phyloP scores from a whole-genome alignment of 2,329 filamentous ascomycete species.

The Diaporthe ampelina region DNA sequence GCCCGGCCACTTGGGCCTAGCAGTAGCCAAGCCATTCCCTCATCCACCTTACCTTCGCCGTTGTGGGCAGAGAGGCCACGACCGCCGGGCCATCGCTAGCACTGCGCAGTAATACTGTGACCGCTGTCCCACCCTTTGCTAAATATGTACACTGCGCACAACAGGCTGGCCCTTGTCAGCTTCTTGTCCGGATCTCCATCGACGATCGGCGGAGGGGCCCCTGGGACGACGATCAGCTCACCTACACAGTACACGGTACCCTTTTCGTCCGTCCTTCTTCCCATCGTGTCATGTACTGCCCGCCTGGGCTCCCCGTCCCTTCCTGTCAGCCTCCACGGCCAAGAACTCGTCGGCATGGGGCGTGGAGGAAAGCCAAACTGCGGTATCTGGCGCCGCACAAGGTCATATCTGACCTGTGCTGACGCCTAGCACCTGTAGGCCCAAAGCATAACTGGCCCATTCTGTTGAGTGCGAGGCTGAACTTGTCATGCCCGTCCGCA shows the following conservation, averaged over 20 bases:
- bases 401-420: not conserved
- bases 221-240: slow-evolving; percentile 29
- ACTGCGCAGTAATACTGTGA: not conserved
- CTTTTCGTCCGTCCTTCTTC: slow-evolving; percentile 1
- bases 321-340: slow-evolving; percentile 1
- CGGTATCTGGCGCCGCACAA: not conserved
- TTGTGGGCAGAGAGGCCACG: not conserved
- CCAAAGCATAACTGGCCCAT: slow-evolving; percentile 23
- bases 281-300: slow-evolving; percentile 22
- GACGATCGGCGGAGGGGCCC: slow-evolving; percentile 25
- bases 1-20: not conserved
- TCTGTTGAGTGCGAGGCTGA: slow-evolving; percentile 25
- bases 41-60: not conserved
- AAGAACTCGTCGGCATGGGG: not conserved
- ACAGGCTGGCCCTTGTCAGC: slow-evolving; percentile 25
- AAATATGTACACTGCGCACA: not conserved
- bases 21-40: not conserved
- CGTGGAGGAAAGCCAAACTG: not conserved
- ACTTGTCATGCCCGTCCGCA: slow-evolving; percentile 21
- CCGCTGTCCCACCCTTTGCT: not conserved
- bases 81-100: too few species aligned
- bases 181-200: slow-evolving; percentile 27
- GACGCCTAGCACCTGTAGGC: not conserved
- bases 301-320: not conserved
- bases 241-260: not conserved